Conservation (phyloP, 2,329 filamentous ascomycete species). For the Endoconidiophora laricicola region DNA sequence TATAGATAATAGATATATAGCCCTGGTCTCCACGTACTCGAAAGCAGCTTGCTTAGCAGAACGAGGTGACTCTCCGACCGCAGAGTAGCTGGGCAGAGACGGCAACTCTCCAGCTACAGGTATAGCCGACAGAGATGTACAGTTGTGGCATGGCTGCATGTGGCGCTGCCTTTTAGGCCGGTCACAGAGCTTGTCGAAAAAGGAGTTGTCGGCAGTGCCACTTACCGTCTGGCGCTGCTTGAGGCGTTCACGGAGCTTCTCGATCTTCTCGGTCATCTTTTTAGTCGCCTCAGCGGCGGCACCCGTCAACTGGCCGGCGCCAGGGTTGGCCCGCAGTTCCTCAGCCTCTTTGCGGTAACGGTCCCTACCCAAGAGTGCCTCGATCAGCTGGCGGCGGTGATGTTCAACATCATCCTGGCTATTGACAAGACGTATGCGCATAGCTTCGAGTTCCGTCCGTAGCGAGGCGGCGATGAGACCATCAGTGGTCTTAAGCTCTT, state of each 20-base stretch:
- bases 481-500: slow-evolving; percentile 43
- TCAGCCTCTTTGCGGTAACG: slow-evolving; percentile 39
- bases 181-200: background rate
- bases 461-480: slow-evolving; percentile 41
- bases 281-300: slow-evolving; percentile 22
- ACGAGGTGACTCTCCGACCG: slow-evolving; percentile 5
- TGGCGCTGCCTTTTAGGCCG: slow-evolving; percentile 1
- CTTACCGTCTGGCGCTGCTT: slow-evolving; percentile 44
- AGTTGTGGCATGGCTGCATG: slow-evolving; percentile 7
- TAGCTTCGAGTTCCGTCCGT: slow-evolving; percentile 37
- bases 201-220: slow-evolving; percentile 13
- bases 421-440: slow-evolving; percentile 33
- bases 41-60: slow-evolving; percentile 11
- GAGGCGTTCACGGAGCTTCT: slow-evolving; percentile 38
- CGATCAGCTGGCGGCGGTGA: slow-evolving; percentile 42
- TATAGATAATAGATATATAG: background rate
- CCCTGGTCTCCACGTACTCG: slow-evolving; percentile 7
- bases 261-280: slow-evolving; percentile 35
- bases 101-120: background rate
- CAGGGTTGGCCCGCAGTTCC: slow-evolving; percentile 22
- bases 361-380: slow-evolving; percentile 43
- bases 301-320: slow-evolving; percentile 19
- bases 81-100: slow-evolving; percentile 1
- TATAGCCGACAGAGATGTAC: background rate
- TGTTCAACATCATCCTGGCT: slow-evolving; percentile 36